Percentiles rank a stretch among this genome's conserved stretches.
Evolutionary conservation across 1,139 yeast species (phyloP).

Genomic region (Yamadazyma oceani): DNA sequence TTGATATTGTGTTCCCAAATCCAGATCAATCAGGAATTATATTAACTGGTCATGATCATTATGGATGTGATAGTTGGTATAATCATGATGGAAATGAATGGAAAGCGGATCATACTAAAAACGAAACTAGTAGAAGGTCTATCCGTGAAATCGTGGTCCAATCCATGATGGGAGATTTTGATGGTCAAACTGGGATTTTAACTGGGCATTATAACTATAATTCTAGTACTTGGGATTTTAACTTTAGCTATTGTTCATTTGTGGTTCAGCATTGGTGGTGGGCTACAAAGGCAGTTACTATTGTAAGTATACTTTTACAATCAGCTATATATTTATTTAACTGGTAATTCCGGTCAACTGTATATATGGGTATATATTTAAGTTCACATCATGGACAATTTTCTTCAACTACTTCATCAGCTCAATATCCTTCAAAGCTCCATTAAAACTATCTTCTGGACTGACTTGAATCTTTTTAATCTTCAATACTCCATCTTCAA

Average conservation of each 20-base stretch:
- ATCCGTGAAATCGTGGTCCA: conserved; percentile 82
- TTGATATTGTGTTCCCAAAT: conserved; percentile 67
- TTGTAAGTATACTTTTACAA: conserved; percentile 45
- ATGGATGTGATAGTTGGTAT: conserved; percentile 80
- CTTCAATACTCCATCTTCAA: conserved; percentile 71
- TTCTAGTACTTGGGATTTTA: conserved; percentile 58
- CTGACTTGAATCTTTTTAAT: conserved; percentile 66
- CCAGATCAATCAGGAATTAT: conserved; percentile 69
- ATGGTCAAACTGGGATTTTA: conserved; percentile 84
- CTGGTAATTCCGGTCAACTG: not conserved
- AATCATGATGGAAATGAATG: conserved; percentile 45
- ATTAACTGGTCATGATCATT: conserved; percentile 94
- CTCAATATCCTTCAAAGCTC: conserved; percentile 59
- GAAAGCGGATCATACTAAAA: conserved; percentile 53
- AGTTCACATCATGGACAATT: conserved; percentile 7
- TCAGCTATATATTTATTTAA: conserved; percentile 22
- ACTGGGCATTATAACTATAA: conserved; percentile 58
- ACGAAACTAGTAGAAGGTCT: conserved; percentile 27
- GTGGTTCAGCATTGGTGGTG: conserved; percentile 95
- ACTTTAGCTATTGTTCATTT: conserved; percentile 74
- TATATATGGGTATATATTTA: conserved; percentile 6
- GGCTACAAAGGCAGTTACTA: conserved; percentile 65
- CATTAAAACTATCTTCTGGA: conserved; percentile 72
- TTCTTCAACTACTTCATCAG: conserved; percentile 17
- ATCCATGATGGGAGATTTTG: conserved; percentile 95